phyloP scores from a whole-genome alignment of 2,329 filamentous ascomycete species.

The Diaporthe humulicola region DNA sequence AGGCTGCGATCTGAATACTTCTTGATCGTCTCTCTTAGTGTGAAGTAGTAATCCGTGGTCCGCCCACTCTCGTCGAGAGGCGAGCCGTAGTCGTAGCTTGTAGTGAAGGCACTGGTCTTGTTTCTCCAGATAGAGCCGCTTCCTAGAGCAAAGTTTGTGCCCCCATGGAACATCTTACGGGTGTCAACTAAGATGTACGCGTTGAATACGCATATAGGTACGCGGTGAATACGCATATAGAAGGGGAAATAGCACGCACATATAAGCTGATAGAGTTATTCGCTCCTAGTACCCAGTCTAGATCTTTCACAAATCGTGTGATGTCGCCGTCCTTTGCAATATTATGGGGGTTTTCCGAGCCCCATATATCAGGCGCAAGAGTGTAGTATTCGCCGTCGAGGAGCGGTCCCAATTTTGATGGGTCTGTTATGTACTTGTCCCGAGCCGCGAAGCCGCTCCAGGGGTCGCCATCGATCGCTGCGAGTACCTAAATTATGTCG shows the following conservation, averaged over 20 bases:
- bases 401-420: slow-evolving; percentile 57
- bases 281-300: slow-evolving; percentile 53
- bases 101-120: slow-evolving; percentile 55
- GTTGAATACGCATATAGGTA: neutral
- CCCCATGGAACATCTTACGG: slow-evolving; percentile 62
- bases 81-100: slow-evolving; percentile 65
- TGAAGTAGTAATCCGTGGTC: slow-evolving; percentile 57
- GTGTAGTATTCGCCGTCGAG: slow-evolving; percentile 65
- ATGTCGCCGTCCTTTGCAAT: slow-evolving; percentile 48
- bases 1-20: slow-evolving; percentile 53
- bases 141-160: slow-evolving; percentile 63
- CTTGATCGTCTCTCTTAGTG: slow-evolving; percentile 54
- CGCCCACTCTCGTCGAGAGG: slow-evolving; percentile 64
- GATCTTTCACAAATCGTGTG: slow-evolving; percentile 48
- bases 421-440: slow-evolving; percentile 57
- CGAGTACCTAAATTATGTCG: slow-evolving; percentile 48
- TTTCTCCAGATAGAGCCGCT: slow-evolving; percentile 61
- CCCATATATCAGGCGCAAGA: slow-evolving; percentile 59
- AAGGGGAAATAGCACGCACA: slow-evolving; percentile 9
- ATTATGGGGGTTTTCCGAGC: slow-evolving; percentile 52
- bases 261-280: slow-evolving; percentile 62
- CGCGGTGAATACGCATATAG: rapidly evolving
- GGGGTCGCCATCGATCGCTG: slow-evolving; percentile 61
- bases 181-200: neutral
- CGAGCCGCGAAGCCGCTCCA: slow-evolving; percentile 54